A percentile compares a stretch with the other conserved stretches of the same genome.
phyloP scores from a whole-genome alignment of 106 monocot species.

The Dendrobium chrysotoxum region DNA sequence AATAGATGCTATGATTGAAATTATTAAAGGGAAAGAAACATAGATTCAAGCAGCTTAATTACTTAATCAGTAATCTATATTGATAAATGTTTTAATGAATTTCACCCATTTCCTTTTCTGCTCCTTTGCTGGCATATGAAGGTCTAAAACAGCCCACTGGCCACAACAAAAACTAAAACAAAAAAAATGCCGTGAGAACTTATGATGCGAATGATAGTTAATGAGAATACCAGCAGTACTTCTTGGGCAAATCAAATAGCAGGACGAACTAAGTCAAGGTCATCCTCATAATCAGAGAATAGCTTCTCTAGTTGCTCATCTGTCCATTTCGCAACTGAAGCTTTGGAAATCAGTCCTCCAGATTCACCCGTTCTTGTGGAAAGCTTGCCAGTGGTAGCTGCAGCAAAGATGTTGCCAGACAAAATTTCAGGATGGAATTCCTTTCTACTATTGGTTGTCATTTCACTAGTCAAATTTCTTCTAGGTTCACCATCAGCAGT shows the following conservation, averaged over 20 bases:
- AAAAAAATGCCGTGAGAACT: too few relatives aligned
- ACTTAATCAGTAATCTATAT: not conserved
- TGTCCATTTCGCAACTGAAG: conserved; percentile 56
- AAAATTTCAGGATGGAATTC: not conserved
- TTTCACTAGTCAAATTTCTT: conserved; percentile 1
- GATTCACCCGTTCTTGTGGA: not conserved
- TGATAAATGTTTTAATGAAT: not conserved
- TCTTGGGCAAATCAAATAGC: conserved; percentile 3
- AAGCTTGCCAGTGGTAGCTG: not conserved
- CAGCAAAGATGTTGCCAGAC: too few relatives aligned
- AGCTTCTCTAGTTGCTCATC: conserved; percentile 62
- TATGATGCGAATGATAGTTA: not conserved
- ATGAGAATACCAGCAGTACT: not conserved
- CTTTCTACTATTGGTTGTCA: not conserved
- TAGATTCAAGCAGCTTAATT: not conserved
- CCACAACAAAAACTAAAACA: not conserved
- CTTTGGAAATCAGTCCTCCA: conserved; percentile 12
- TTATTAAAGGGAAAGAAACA: not conserved
- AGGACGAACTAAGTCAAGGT: conserved; percentile 13
- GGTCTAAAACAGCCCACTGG: not conserved
- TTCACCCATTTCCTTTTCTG: not conserved
- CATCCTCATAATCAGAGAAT: conserved; percentile 50
- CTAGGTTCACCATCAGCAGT: conserved; percentile 4
- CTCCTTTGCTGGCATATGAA: not conserved
- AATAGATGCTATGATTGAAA: conserved; percentile 1